These are phyloP conservation scores for Rhodofomes roseus DNA, from an alignment of 1,284 basidiomycete genomes.

Conservation along the genomic window DNA sequence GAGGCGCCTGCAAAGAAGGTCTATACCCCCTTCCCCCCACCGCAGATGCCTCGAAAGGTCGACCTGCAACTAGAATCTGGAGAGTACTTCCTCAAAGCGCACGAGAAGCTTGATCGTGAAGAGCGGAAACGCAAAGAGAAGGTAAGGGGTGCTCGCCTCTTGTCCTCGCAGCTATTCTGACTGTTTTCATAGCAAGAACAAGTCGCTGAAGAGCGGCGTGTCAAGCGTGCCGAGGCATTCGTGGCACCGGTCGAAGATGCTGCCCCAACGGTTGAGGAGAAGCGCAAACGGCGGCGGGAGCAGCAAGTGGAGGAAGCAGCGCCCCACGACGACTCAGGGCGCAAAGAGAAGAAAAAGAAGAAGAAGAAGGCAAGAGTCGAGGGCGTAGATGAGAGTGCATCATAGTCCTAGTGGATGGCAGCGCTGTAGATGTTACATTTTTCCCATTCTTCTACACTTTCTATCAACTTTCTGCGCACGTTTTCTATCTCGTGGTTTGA, in stretches of 20 bases:
- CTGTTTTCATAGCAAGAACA: constrained; percentile 64
- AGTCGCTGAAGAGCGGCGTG: constrained; percentile 61
- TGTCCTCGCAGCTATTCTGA: background rate
- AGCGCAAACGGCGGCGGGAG: constrained; percentile 51
- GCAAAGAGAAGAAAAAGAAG: constrained; percentile 29
- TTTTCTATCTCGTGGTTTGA: no score
- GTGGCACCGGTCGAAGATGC: constrained; percentile 76
- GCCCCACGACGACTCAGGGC: constrained; percentile 12
- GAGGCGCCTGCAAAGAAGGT: constrained; percentile 80
- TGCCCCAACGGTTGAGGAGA: constrained; percentile 75
- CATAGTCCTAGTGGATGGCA: background rate
- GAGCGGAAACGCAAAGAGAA: constrained; percentile 65
- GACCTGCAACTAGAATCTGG: constrained; percentile 95
- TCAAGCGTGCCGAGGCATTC: constrained; percentile 80
- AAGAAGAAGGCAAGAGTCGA: constrained; percentile 16
- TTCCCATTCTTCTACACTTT: background rate
- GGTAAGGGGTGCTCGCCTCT: constrained; percentile 33
- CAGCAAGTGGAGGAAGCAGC: constrained; percentile 24
- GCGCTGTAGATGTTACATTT: background rate
- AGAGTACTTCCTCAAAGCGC: constrained; percentile 95
- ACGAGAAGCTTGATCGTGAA: constrained; percentile 72
- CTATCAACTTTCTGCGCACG: background rate
- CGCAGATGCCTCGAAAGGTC: constrained; percentile 91
- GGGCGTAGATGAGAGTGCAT: background rate
- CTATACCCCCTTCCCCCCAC: constrained; percentile 99